Evolutionary conservation across 78 protist species (phyloP).

Genomic region (Pigoraptor vietnamica): DNA sequence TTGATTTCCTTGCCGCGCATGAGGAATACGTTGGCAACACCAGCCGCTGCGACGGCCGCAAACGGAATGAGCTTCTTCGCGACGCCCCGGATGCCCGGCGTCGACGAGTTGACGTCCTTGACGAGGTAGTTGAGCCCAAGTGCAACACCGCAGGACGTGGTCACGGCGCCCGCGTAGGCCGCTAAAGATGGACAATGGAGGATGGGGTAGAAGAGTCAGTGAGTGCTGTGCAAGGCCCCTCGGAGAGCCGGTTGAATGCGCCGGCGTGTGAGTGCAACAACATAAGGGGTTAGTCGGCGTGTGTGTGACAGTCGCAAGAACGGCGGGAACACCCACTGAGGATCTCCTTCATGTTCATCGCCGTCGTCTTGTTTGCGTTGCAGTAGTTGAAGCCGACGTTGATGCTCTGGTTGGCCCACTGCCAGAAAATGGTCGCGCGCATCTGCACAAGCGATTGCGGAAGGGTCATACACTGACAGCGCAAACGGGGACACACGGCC

Average conservation of each 20-base stretch:
- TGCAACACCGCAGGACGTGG: not conserved
- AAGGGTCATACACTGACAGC: no score
- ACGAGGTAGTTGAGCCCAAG: not conserved
- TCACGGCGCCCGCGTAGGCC: slow-evolving; percentile 5
- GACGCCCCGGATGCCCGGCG: not conserved
- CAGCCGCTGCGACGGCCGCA: slow-evolving; percentile 12
- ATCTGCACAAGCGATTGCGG: not conserved
- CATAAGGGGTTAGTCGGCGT: no score
- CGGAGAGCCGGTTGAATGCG: no score
- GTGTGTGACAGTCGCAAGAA: no score
- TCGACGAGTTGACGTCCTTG: not conserved
- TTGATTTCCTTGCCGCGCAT: slow-evolving; percentile 21
- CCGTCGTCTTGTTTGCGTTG: slow-evolving; percentile 24
- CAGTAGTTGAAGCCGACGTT: slow-evolving; percentile 51
- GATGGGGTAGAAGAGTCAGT: not conserved
- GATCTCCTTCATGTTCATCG: not conserved
- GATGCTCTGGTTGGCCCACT: slow-evolving; percentile 32
- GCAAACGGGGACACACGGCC: no score
- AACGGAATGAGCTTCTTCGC: not conserved
- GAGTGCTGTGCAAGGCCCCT: not conserved
- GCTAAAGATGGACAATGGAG: not conserved
- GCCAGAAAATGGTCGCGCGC: slow-evolving; percentile 20
- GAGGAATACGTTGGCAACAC: slow-evolving; percentile 5
- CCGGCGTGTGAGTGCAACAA: no score
- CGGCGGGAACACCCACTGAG: not conserved